Evolutionary conservation across 164 flowering plant genomes (phyloP), one percentile per base, ranked within the genome.

Genomic region (Malania oleifera): DNA sequence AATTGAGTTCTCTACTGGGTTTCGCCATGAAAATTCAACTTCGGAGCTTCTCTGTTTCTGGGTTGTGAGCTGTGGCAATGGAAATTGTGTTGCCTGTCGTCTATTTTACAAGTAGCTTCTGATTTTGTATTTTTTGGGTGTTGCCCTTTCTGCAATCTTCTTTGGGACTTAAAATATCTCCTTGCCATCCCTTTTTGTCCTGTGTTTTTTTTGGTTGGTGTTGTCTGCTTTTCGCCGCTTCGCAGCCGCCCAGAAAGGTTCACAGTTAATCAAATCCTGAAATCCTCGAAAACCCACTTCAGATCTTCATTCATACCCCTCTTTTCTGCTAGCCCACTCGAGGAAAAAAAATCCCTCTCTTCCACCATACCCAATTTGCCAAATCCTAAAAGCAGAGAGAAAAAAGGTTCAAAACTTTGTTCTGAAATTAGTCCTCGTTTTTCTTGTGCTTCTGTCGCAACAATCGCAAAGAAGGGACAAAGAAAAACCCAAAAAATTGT

Each of bases 181-280:
- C 0, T n/a, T n/a, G n/a, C n/a, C n/a, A n/a, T n/a, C n/a, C 40
- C 38, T 49, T 56, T 63, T 63, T 63, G 40, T 49, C 50, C 12
- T 56, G 20, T 47, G 25, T 62, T 46, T 1, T 1, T n/a, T 25
- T 14, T 49, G 10, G 7, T 3, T 27, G 9, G 6, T 31, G 35
- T 49, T 29, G 11, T 11, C 54, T 25, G n/a, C n/a, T 37, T 35
- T 63, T 63, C 26, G 54, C 58, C 52, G 2, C 49, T 57, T 65
- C 44, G 6, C 38, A 41, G 31, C 17, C 24, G n/a, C n/a, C n/a
- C n/a, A 19, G 24, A 25, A 56, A 47, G 28, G 44, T 19, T 22
- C n/a, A 20, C 29, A 51, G 45, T n/a, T 20, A 7, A 2, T 3
- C 27, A 29, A n/a, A n/a, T n/a, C n/a, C n/a, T n/a, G n/a, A n/a